Evolutionary conservation across 805 yeast species (phyloP), one percentile per base, ranked within the genome.

Genomic region (Wickerhamiella spandovensis): DNA sequence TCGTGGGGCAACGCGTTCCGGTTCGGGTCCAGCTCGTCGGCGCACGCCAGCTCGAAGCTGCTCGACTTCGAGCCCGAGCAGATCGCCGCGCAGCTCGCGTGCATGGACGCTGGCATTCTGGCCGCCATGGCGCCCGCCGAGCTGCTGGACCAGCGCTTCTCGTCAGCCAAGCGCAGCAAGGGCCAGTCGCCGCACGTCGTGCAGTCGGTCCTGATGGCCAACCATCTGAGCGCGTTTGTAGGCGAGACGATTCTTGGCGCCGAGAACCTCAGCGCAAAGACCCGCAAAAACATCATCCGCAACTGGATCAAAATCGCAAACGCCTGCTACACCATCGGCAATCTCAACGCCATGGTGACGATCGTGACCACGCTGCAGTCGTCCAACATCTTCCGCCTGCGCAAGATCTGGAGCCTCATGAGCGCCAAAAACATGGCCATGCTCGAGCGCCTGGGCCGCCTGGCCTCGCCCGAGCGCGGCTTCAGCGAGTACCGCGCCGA

Each of bases 221-320:
- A 67, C 58, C 64, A 65, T 46, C 50, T 67, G 37, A 54, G 65
- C 15, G 63, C 70, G 9, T 64, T 64, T 55, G 67, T 67, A 7
- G 66, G 67, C 12, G 67, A 64, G 45, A 58, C 67, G 4, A 58
- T 67, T 46, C 50, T 67, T 32, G 54, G 57, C 5, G 58, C 54
- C 20, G 62, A 60, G 18, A 54, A 51, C n/a, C 46, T 63, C 46
- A 51, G 53, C 21, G 48, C 55, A 41, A 64, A 65, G 51, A 56
- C 56, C 30, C 61, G 71, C 28, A 56, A 59, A 28, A 63, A 62
- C 46, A 53, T 67, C 35, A 56, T 67, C 43, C 63, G 64, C 55
- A 63, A 57, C 39, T 67, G 71, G 71, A 64, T 67, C 53, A 63
- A 61, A 43, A 54, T 65, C 17, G 71, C 70, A 10, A 59, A 62